phyloP scores from a whole-genome alignment of 139 green algal genomes.

The Chlorella vulgaris region DNA sequence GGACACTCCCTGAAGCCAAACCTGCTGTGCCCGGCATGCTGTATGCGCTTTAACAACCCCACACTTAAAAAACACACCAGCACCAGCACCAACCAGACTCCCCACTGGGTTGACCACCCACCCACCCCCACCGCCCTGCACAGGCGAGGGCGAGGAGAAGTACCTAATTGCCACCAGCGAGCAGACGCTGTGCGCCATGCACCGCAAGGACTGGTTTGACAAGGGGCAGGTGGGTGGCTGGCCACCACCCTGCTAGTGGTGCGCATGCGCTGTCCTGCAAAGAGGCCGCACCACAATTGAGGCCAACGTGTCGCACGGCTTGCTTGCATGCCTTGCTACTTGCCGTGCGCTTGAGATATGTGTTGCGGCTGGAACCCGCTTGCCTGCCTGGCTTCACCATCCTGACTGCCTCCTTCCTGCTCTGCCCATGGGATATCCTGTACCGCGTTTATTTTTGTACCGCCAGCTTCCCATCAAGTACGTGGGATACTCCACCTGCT shows the following conservation, averaged over 20 bases:
- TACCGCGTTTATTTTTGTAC: not conserved
- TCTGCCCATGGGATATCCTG: too few relatives aligned
- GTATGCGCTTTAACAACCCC: too few relatives aligned
- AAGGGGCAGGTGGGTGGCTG: slow-evolving; percentile 69
- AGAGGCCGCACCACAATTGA: too few relatives aligned
- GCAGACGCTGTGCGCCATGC: slow-evolving; percentile 96
- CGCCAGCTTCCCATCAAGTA: slow-evolving; percentile 69
- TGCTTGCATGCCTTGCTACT: too few relatives aligned
- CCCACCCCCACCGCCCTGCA: not conserved
- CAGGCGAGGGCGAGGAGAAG: slow-evolving; percentile 98
- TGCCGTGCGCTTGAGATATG: not conserved
- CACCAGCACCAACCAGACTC: too few relatives aligned
- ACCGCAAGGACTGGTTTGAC: slow-evolving; percentile 95
- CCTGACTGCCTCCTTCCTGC: not conserved
- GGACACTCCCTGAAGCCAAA: too few relatives aligned
- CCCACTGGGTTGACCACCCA: not conserved
- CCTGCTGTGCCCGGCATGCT: too few relatives aligned
- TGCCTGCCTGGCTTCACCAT: not conserved
- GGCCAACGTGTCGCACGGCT: too few relatives aligned
- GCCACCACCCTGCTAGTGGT: too few relatives aligned
- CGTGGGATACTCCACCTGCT: slow-evolving; percentile 99
- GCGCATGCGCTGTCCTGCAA: not conserved
- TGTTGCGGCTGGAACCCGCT: not conserved
- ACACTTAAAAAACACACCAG: too few relatives aligned
- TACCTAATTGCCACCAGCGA: slow-evolving; percentile 99